Conservation (phyloP, 2,329 filamentous ascomycete species). For the Phyllosticta ampelicida region DNA sequence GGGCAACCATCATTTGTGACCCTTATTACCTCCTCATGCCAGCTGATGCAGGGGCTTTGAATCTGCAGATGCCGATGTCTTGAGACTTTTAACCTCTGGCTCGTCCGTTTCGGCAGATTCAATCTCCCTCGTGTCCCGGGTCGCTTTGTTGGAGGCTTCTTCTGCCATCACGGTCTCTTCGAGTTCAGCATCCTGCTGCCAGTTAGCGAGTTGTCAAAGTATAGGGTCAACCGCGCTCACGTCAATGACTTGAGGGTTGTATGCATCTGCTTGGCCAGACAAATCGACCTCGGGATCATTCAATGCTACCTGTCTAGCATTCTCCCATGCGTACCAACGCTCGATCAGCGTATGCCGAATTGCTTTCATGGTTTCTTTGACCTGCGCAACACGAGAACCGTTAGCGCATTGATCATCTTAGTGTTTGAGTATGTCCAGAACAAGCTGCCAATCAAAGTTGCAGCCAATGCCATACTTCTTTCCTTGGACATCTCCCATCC, state of each 20-base stretch:
- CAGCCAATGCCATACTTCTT: conserved; percentile 2
- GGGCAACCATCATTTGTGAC: neutral
- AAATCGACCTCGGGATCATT: conserved; percentile 48
- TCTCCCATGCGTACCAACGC: conserved; percentile 78
- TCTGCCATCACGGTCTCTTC: neutral
- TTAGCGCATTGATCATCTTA: neutral
- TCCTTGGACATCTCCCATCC: neutral
- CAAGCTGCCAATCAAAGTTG: neutral
- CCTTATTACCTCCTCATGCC: neutral
- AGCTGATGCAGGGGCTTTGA: neutral
- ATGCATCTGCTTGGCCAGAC: neutral
- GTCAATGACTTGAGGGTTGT: conserved; percentile 1
- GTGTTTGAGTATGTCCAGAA: neutral
- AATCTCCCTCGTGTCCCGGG: neutral
- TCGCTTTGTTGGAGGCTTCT: neutral
- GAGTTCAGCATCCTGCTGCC: neutral
- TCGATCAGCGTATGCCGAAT: conserved; percentile 84
- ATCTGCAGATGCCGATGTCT: neutral
- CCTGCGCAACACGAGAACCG: conserved; percentile 37
- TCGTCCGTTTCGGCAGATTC: neutral
- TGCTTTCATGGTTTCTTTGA: conserved; percentile 63
- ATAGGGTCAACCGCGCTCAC: neutral
- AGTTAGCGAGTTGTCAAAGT: neutral
- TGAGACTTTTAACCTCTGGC: neutral
- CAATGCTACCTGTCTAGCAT: conserved; percentile 45